phyloP scores from a whole-genome alignment of 495 filamentous ascomycete genomes.

The Parmelia sp. region DNA sequence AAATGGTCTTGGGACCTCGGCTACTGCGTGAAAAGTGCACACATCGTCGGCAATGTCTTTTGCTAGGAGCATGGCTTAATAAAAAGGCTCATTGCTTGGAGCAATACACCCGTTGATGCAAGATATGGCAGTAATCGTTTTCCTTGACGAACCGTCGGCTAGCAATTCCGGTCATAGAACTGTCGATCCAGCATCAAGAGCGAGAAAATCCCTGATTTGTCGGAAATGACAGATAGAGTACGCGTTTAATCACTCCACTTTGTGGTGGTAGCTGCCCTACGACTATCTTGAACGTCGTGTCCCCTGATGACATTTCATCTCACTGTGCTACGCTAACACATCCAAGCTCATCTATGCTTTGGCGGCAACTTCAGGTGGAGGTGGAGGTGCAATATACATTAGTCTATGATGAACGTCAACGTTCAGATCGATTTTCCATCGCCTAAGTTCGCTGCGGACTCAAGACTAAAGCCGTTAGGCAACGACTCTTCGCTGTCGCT shows the following conservation, averaged over 20 bases:
- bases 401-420: not conserved
- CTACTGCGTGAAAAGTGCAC: not conserved
- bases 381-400: not conserved
- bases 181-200: not conserved
- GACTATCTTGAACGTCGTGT: not conserved
- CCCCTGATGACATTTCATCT: not conserved
- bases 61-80: not conserved
- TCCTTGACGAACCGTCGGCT: not conserved
- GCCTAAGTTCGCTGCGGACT: too few species aligned
- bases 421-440: not conserved
- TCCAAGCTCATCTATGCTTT: not conserved
- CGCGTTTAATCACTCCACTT: not conserved
- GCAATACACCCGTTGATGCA: not conserved
- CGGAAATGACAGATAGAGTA: not conserved
- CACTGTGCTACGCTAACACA: not conserved
- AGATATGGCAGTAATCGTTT: not conserved
- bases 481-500: too few species aligned
- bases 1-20: not conserved
- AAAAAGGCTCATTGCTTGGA: not conserved
- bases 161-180: not conserved
- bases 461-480: too few species aligned
- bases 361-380: not conserved
- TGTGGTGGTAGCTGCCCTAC: not conserved
- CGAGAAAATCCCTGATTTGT: not conserved
- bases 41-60: not conserved